Conservation (phyloP, 1,284 basidiomycete genomes). For the Porodaedalea pini region DNA sequence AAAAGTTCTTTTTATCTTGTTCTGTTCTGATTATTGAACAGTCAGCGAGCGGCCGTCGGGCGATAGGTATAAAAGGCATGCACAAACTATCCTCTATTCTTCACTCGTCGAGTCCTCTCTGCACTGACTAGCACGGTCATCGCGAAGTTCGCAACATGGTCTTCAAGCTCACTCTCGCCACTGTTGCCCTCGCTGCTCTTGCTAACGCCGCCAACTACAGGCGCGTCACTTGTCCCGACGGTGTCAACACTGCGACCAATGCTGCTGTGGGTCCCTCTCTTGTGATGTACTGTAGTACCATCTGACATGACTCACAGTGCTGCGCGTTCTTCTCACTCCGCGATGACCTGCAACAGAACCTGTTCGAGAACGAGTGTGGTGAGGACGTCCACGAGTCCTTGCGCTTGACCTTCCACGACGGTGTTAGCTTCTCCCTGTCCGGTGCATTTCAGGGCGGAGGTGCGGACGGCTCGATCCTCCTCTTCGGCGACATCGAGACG, state of each 20-base stretch:
- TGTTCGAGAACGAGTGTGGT: constrained; percentile 23
- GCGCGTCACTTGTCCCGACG: constrained; percentile 24
- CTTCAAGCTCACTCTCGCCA: too few species aligned
- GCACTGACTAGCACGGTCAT: neutral
- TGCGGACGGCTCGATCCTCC: constrained; percentile 22
- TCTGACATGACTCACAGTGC: neutral
- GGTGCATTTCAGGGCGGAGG: constrained; percentile 16
- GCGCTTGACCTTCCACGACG: too few species aligned
- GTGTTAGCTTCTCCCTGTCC: constrained; percentile 24
- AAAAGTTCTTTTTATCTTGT: too few species aligned
- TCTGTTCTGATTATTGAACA: too few species aligned
- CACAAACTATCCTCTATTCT: too few species aligned
- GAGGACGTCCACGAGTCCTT: constrained; percentile 26
- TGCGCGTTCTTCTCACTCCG: too few species aligned
- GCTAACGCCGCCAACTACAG: constrained; percentile 19
- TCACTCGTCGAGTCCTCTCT: neutral
- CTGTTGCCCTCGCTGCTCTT: constrained; percentile 15
- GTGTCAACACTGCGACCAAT: constrained; percentile 20
- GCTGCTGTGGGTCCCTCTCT: constrained; percentile 15
- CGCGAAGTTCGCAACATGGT: too few species aligned
- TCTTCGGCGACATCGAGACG: constrained; percentile 18
- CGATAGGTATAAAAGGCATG: too few species aligned
- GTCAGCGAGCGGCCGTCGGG: too few species aligned
- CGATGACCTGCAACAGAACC: constrained; percentile 23
- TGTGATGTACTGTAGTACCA: neutral